Percentiles rank a stretch among this genome's conserved stretches.
These are phyloP conservation scores for Colletotrichum scovillei DNA, from an alignment of 2,329 filamentous ascomycete species.

Conservation along the genomic window DNA sequence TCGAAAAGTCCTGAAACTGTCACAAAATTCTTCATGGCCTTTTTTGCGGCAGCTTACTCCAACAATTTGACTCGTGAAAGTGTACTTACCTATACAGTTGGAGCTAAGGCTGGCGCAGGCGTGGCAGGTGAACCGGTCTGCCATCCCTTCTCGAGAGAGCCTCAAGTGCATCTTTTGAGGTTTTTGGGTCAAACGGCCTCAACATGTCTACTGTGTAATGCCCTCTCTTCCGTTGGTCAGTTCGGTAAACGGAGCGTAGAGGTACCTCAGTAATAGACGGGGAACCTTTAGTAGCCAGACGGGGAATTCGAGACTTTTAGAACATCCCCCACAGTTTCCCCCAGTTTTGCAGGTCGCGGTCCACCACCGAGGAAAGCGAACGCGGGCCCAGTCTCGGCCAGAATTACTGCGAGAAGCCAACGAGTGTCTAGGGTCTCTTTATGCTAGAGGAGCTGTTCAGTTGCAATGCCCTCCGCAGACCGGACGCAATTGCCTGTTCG, in stretches of 20 bases:
- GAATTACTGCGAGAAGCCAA: constrained; percentile 33
- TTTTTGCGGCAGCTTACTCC: constrained; percentile 9
- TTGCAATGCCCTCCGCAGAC: constrained; percentile 12
- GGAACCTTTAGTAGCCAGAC: background rate
- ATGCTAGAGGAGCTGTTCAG: background rate
- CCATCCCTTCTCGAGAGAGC: constrained; percentile 10
- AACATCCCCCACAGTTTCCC: constrained; percentile 31
- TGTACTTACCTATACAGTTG: background rate
- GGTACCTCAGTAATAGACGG: background rate
- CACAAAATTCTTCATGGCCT: constrained; percentile 18
- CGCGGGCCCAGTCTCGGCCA: constrained; percentile 30
- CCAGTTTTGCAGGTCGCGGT: constrained; percentile 31
- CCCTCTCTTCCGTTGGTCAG: background rate
- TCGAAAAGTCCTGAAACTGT: constrained; percentile 27
- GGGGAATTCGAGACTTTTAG: constrained; percentile 15
- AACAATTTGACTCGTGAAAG: constrained; percentile 28
- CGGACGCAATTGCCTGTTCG: constrained; percentile 7
- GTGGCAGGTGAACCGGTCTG: constrained; percentile 6
- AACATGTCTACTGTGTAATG: background rate
- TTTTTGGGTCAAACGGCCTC: background rate
- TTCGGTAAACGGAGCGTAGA: background rate
- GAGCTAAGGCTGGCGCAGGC: background rate
- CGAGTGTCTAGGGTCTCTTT: background rate
- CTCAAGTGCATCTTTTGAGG: background rate
- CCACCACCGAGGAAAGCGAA: constrained; percentile 33